Evolutionary conservation across 2,329 filamentous ascomycete genomes (phyloP), one percentile per base, ranked within the genome.

Genomic region (Botrytis tulipae): DNA sequence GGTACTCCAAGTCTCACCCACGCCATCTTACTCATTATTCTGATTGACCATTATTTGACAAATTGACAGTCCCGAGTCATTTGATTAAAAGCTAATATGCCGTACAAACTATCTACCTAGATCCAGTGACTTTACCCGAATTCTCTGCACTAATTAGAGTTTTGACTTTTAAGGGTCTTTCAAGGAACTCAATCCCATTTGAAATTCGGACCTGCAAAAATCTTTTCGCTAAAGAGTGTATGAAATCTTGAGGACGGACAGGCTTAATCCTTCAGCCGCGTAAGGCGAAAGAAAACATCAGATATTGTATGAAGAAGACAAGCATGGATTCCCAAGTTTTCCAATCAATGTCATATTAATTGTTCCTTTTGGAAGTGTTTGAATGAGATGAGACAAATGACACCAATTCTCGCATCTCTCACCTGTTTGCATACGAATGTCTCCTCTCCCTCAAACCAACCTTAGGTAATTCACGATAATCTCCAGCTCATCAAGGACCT

Each of bases 221-320:
- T 54, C 44, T 25, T 48, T n/a, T 66, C 29, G 29, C 44, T 66
- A 37, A 16, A 37, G 29, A 37, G 59, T 62, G 37, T 20, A 40
- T 40, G 32, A 67, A 46, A 22, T 54, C 35, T 29, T 42, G 37
- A 40, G 25, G 12, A 54, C 29, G 4, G 37, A 54, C 65, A 68
- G 65, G 65, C 65, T 68, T 68, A 57, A 68, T 68, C 65, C 65
- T 68, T 68, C 35, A 68, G 48, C 46, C 65, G 65, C 65, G 65
- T 57, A 68, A 68, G 65, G 65, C 65, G 65, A 68, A 42, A 32
- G 46, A 54, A 68, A 25, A 40, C 32, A 54, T 54, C 65, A 54
- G 40, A 29, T 67, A 20, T 40, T 16, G 25, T 63, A 14, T 32
- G 40, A 18, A 65, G 42, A 25, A 65, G 62, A 65, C 65, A 37